Conservation (phyloP, 345 rosid genomes). For the Eucalyptus camaldulensis region DNA sequence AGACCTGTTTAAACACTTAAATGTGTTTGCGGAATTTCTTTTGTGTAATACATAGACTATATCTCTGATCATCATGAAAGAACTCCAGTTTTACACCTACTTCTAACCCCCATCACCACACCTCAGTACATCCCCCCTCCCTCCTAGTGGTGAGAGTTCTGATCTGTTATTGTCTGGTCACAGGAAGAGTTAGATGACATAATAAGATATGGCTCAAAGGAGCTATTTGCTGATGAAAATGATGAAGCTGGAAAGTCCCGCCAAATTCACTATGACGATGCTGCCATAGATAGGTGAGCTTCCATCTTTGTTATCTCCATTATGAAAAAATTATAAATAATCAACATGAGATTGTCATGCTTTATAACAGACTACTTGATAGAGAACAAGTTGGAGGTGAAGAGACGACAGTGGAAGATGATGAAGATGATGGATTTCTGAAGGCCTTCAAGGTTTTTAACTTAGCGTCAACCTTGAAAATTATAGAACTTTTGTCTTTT, state of each 20-base stretch:
- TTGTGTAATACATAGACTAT: neutral
- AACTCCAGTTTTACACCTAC: neutral
- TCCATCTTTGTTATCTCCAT: neutral
- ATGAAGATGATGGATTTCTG: slow-evolving; percentile 92
- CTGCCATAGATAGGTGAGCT: slow-evolving; percentile 82
- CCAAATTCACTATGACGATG: slow-evolving; percentile 92
- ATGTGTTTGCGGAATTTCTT: neutral
- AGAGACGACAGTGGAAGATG: slow-evolving; percentile 81
- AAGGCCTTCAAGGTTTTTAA: slow-evolving; percentile 89
- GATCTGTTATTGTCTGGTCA: neutral
- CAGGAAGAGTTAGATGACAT: slow-evolving; percentile 99
- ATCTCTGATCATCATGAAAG: neutral
- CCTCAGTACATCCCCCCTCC: neutral
- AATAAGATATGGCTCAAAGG: slow-evolving; percentile 96
- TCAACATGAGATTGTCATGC: neutral
- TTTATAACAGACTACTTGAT: slow-evolving; percentile 64
- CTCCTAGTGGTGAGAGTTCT: neutral
- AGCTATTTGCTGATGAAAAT: slow-evolving; percentile 91
- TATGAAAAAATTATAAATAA: neutral
- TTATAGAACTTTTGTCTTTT: neutral
- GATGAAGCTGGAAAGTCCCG: slow-evolving; percentile 95
- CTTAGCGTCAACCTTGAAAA: neutral
- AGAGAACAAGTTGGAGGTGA: slow-evolving; percentile 76
- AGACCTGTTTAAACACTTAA: neutral
- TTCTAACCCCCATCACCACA: neutral